Evolutionary conservation across 768 basidiomycete species (phyloP), one percentile per base, ranked within the genome.

Genomic region (Inosperma sp.): DNA sequence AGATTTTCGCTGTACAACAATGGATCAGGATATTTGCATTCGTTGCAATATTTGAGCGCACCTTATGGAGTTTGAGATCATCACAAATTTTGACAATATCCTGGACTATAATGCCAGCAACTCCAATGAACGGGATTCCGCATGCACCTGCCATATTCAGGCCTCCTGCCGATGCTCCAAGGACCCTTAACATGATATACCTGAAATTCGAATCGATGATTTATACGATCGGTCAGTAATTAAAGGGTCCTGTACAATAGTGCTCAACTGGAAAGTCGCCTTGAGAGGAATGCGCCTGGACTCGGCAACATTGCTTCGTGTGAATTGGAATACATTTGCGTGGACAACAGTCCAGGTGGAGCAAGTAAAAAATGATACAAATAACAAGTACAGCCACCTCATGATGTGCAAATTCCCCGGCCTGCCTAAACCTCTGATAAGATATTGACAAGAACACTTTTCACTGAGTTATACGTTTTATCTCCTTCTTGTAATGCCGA

Each of bases 391-490:
- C n/a, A n/a, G 43, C 43, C 43, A 44, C 31, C 21, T 42, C 41
- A 17, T 25, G 16, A 26, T 30, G 21, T 23, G 30, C 30, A 25
- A 43, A 43, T 31, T 44, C 30, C 49, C 39, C 26, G 27, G 48
- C 36, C 48, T 16, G 22, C 5, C 33, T 49, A 60, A 4, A 61
- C 57, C 27, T 57, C 56, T 21, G 60, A 57, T 30, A 59, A 42
- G 21, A 57, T 54, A 16, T 51, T 43, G 22, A 87, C 80, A 45
- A 88, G 62, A 19, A 86, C 77, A 56, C 83, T 81, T 62, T 86
- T 87, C 12, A 87, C 76, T 10, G 81, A 84, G 55, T 58, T 65
- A 31, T 53, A 37, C 43, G 58, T 48, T 21, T 61, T 66, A 66
- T 59, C 56, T 33, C 45, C 49, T 16, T 45, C 48, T 21, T 16